Base-by-base conservation (phyloP, 2,329 filamentous ascomycete species). In the Stromatinia cepivora region DNA sequence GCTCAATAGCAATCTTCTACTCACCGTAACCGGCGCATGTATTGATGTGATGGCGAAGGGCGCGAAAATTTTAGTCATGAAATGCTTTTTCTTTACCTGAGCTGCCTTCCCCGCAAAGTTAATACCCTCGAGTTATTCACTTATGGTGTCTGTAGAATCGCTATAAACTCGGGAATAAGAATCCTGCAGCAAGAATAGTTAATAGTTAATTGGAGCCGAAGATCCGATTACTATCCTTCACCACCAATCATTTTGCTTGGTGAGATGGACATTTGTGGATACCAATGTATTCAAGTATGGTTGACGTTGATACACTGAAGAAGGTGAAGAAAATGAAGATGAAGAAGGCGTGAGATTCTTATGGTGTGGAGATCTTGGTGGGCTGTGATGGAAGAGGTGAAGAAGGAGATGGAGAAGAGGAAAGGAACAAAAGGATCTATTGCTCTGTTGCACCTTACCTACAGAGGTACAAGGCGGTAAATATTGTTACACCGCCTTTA, bases 11-110 rank as follows among this genome's bases (percentile, higher is more conserved):
- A 36, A 25, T 36, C 56, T 17, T 39, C 56, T 10, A 39, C 46
- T 39, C 11, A 52, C 46, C 46, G 31, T 42, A n/a, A 39, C 22
- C 61, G 46, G 61, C 61, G 61, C 31, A 63, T 42, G 39, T 13
- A 42, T 63, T 45, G n/a, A 50, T 39, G 17, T 36, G 28, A 48
- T 31, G 45, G 58, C 22, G 58, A 62, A 62, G 28, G 20, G 45
- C 28, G 42, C 10, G 11, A 48, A 48, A 34, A 13, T 48, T 63
- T 63, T 63, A 63, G 59, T 63, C 59, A 63, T 45, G 20, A 36
- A 63, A 50, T 63, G 59, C 22, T 11, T 63, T 63, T 63, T 50
- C 45, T 50, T 57, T 50, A 50, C 45, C 45, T 52, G 31, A 50
- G 46, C 22, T 25, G 9, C 31, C 22, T 25, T 63, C 58, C 45